Conservation (phyloP, 805 yeast species). For the Wickerhamiella lipophila region DNA sequence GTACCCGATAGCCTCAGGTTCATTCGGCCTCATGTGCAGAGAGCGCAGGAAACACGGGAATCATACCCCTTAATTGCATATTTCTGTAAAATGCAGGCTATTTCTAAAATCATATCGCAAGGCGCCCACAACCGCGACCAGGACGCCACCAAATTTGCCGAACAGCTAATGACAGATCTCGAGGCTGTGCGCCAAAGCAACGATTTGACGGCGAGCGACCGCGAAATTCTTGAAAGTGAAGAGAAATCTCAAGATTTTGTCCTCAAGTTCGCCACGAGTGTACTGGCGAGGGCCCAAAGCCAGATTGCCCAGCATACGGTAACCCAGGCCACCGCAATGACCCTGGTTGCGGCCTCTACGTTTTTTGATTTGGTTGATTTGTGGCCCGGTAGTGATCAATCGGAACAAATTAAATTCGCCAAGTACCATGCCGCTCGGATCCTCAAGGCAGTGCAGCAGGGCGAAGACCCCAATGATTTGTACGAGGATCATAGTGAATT, state of each 20-base stretch:
- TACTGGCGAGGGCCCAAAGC: constrained; percentile 43
- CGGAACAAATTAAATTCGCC: constrained; percentile 45
- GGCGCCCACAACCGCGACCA: constrained; percentile 45
- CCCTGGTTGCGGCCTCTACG: constrained; percentile 41
- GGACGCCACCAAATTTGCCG: constrained; percentile 48
- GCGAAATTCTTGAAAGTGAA: constrained; percentile 45
- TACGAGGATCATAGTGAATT: constrained; percentile 24
- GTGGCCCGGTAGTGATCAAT: constrained; percentile 19
- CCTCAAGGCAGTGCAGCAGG: constrained; percentile 35
- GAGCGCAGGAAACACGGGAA: constrained; percentile 44
- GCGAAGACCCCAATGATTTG: constrained; percentile 48
- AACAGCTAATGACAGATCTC: constrained; percentile 52
- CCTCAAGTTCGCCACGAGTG: constrained; percentile 42
- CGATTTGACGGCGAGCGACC: constrained; percentile 28
- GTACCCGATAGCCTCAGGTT: constrained; percentile 23
- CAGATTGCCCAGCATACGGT: constrained; percentile 36
- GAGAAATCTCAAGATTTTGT: constrained; percentile 45
- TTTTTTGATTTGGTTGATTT: constrained; percentile 41
- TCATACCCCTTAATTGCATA: constrained; percentile 61
- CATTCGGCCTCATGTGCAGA: constrained; percentile 24
- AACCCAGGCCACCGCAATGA: constrained; percentile 37
- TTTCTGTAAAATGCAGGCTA: constrained; percentile 58
- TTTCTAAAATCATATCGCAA: constrained; percentile 52
- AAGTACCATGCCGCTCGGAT: constrained; percentile 52
- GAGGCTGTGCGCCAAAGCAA: constrained; percentile 40